Conservation (phyloP, 2,329 filamentous ascomycete species). For the Paecilomyces sp. region DNA sequence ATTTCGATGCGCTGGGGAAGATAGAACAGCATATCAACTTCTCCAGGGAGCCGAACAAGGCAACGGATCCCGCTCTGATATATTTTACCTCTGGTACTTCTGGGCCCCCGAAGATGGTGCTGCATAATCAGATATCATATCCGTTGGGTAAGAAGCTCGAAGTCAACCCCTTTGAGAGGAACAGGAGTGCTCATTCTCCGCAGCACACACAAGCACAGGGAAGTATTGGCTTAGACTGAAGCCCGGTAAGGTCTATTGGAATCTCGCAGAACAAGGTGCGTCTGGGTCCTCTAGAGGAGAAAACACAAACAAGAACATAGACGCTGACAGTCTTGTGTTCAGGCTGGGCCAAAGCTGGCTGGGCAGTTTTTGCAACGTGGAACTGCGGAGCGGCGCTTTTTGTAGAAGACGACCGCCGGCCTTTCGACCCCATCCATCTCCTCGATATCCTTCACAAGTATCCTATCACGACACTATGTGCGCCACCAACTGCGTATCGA, state of each 20-base stretch:
- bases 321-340: not conserved
- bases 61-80: slow-evolving; percentile 25
- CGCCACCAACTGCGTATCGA: slow-evolving; percentile 34
- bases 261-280: slow-evolving; percentile 31
- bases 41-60: slow-evolving; percentile 13
- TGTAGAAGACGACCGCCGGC: slow-evolving; percentile 29
- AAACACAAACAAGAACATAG: not conserved
- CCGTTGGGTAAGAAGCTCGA: slow-evolving; percentile 20
- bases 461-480: slow-evolving; percentile 35
- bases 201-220: slow-evolving; percentile 30
- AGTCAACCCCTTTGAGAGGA: not conserved
- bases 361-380: slow-evolving; percentile 34
- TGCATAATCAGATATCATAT: slow-evolving; percentile 35
- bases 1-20: slow-evolving; percentile 16
- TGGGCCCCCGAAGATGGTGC: slow-evolving; percentile 35
- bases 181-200: not conserved
- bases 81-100: slow-evolving; percentile 38
- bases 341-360: slow-evolving; percentile 37
- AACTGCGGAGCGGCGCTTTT: slow-evolving; percentile 35
- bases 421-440: slow-evolving; percentile 24
- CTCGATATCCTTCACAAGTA: slow-evolving; percentile 28
- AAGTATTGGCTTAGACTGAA: slow-evolving; percentile 30
- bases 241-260: slow-evolving; percentile 32
- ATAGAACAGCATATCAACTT: slow-evolving; percentile 17
- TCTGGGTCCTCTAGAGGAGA: not conserved